These are phyloP conservation scores for Ploettnerulaceae sp. DNA, from an alignment of 2,329 filamentous ascomycete genomes.

Conservation along the genomic window DNA sequence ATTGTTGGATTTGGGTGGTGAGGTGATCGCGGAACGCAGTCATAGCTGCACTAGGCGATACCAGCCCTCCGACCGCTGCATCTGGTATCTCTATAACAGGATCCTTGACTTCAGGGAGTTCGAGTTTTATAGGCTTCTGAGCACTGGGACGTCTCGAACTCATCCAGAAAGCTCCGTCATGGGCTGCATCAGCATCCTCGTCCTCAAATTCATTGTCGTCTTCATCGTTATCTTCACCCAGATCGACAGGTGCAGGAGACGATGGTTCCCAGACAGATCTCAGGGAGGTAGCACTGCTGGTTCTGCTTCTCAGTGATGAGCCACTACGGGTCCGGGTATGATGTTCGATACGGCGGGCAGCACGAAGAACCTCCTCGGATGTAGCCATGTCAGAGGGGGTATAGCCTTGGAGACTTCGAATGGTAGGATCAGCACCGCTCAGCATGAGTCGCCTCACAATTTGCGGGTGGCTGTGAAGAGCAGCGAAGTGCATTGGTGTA, in stretches of 20 bases:
- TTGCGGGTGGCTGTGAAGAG: conserved; percentile 68
- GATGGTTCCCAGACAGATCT: conserved; percentile 61
- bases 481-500: conserved; percentile 78
- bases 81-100: conserved; percentile 26
- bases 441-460: conserved; percentile 72
- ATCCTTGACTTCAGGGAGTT: conserved; percentile 21
- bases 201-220: conserved; percentile 39
- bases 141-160: conserved; percentile 32
- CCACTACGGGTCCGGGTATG: conserved; percentile 65
- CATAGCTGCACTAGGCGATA: conserved; percentile 58
- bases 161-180: conserved; percentile 35
- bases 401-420: conserved; percentile 65
- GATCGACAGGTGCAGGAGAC: conserved; percentile 33
- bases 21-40: conserved; percentile 70
- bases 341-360: conserved; percentile 56
- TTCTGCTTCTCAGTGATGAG: conserved; percentile 52
- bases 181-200: conserved; percentile 30
- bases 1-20: conserved; percentile 67
- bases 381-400: conserved; percentile 67
- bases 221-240: conserved; percentile 40
- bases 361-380: conserved; percentile 58
- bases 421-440: conserved; percentile 65
- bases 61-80: conserved; percentile 27
- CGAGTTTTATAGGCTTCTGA: conserved; percentile 18
- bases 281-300: conserved; percentile 63